Evolutionary conservation across 306 rosid genomes (phyloP), one percentile per base, ranked within the genome.

Genomic region (Trichosanthes truncata): DNA sequence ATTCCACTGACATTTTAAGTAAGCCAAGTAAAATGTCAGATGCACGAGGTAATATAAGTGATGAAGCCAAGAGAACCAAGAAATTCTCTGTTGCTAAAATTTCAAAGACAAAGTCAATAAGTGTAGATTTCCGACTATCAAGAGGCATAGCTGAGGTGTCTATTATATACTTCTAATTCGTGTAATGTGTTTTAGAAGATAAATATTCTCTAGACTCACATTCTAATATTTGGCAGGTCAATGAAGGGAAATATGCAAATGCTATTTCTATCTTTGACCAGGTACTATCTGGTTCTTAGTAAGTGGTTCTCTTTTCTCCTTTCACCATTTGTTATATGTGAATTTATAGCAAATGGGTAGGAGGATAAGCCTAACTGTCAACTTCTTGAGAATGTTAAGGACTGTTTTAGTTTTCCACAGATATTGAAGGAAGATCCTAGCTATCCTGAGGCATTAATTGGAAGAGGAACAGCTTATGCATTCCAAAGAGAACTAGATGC

Each of bases 61-160:
- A 91, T 0, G 96, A 91, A 67, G 79, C 88, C 80, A 92, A 86
- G 88, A 86, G 77, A 87, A 86, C 83, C 80, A 92, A 92, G 62
- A 94, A 92, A 87, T 93, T 92, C 78, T 87, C 84, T 46, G 92
- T 91, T 83, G 82, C 96, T 81, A 89, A 87, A 83, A 79, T 91
- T 83, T 91, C 97, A 82, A 93, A 88, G 85, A 36, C 92, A 40
- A 95, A 90, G 84, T 95, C 99, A 26, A 87, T 93, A 61, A 91
- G 91, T 83, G 93, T 95, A 81, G 98, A 95, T 89, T 91, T 95
- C 76, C 92, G 97, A 82, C 92, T 95, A 72, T 92, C 98, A 74
- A 91, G 96, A 86, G 98, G 97, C 60, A 95, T 95, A 83, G 97
- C 97, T 21, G 93, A 92, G 98, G 98, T 95, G 84, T 81, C 87